phyloP scores from a whole-genome alignment of 805 yeast species.

The Cyberlindnera veronae region DNA sequence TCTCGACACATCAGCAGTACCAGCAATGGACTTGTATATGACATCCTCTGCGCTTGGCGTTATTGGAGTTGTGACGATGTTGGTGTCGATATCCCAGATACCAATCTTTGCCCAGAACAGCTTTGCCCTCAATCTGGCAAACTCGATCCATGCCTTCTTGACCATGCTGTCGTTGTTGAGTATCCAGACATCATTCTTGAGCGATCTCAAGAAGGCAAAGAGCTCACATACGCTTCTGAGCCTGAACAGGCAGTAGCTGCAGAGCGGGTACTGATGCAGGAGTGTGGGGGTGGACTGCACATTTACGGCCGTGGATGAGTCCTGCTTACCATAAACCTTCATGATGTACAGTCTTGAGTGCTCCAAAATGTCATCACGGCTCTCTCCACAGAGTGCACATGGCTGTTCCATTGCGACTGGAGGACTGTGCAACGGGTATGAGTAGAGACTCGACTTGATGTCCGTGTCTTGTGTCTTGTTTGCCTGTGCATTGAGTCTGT shows the following conservation, averaged over 20 bases:
- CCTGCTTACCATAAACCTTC: conserved; percentile 38
- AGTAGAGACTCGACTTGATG: conserved; percentile 35
- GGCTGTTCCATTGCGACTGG: conserved; percentile 75
- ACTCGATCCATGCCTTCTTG: conserved; percentile 60
- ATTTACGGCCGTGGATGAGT: conserved; percentile 3
- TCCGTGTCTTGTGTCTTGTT: conserved; percentile 18
- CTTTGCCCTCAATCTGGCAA: conserved; percentile 61
- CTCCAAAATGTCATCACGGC: conserved; percentile 62
- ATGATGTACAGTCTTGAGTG: conserved; percentile 76
- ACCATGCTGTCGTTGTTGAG: conserved; percentile 41
- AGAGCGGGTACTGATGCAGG: conserved; percentile 58
- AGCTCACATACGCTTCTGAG: conserved; percentile 81
- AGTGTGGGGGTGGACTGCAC: conserved; percentile 25
- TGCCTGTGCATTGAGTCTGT: conserved; percentile 38
- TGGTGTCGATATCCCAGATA: conserved; percentile 55
- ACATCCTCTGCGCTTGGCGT: conserved; percentile 23
- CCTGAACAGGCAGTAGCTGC: conserved; percentile 77
- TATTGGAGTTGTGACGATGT: conserved; percentile 33
- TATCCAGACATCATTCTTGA: conserved; percentile 57
- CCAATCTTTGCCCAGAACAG: conserved; percentile 86
- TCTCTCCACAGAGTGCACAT: conserved; percentile 85
- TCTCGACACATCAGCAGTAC: conserved; percentile 9
- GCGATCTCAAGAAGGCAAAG: conserved; percentile 67
- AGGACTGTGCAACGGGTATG: conserved; percentile 45
- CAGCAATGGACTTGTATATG: conserved; percentile 11